Percentiles rank a stretch among this genome's conserved stretches.
phyloP scores from a whole-genome alignment of 495 filamentous ascomycete genomes.

The Lasiosphaeria ovina region DNA sequence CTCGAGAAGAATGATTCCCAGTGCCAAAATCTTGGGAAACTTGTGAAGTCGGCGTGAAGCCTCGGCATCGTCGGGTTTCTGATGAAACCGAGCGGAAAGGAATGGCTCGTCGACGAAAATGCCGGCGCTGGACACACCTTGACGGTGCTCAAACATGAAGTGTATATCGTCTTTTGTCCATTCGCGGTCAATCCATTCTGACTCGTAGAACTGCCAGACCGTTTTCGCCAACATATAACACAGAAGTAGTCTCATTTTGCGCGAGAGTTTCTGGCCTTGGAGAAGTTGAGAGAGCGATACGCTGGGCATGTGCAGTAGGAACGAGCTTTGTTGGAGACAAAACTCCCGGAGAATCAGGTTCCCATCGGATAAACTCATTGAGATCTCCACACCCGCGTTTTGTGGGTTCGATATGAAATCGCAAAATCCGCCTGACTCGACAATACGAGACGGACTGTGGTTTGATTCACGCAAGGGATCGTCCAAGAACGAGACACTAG shows the following conservation, averaged over 20 bases:
- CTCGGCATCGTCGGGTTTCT: background rate
- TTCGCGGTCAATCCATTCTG: constrained; percentile 21
- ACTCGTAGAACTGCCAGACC: constrained; percentile 30
- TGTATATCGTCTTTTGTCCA: constrained; percentile 26
- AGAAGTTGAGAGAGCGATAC: constrained; percentile 7
- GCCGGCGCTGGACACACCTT: constrained; percentile 5
- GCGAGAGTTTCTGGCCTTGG: background rate
- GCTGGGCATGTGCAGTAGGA: constrained; percentile 2
- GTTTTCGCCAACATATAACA: constrained; percentile 22
- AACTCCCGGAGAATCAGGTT: background rate
- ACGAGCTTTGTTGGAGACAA: background rate
- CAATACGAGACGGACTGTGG: background rate
- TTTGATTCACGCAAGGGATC: background rate
- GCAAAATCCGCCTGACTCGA: background rate
- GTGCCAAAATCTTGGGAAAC: constrained; percentile 26
- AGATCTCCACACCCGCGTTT: background rate
- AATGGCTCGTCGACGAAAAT: constrained; percentile 29
- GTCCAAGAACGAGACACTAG: constrained; percentile 2
- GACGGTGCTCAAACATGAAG: constrained; percentile 25
- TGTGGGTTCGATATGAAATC: background rate
- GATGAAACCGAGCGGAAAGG: constrained; percentile 9
- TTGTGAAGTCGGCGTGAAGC: constrained; percentile 1
- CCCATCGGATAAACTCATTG: background rate
- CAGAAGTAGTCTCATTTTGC: constrained; percentile 17
- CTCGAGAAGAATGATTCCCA: constrained; percentile 28